Percentiles rank a stretch among this genome's conserved stretches.
Evolutionary conservation across 805 yeast genomes (phyloP).

Genomic region (Nakazawaea populi): DNA sequence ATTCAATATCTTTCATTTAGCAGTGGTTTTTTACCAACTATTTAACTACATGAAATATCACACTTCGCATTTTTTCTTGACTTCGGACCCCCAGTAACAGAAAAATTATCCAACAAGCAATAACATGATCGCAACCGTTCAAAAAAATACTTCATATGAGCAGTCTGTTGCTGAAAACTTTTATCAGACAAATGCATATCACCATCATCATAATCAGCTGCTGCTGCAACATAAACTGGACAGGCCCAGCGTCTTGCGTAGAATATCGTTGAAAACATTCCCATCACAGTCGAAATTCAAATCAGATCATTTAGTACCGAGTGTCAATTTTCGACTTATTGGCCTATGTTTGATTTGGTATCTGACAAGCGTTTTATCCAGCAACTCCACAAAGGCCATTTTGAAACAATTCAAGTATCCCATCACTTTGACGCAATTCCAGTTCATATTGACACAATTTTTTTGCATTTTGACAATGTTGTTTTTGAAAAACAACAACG

Average conservation of each 20-base stretch:
- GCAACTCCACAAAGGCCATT: slow-evolving; percentile 75
- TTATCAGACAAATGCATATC: background rate
- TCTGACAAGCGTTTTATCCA: slow-evolving; percentile 69
- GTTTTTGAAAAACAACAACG: slow-evolving; percentile 22
- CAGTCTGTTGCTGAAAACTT: background rate
- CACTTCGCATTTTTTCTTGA: too few relatives aligned
- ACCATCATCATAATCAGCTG: background rate
- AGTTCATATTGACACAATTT: slow-evolving; percentile 66
- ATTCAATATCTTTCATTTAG: too few relatives aligned
- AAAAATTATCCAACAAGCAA: background rate
- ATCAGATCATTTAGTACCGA: background rate
- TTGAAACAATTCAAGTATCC: slow-evolving; percentile 69
- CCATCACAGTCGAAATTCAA: slow-evolving; percentile 6
- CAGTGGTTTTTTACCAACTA: too few relatives aligned
- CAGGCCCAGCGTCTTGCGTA: background rate
- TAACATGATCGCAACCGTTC: background rate
- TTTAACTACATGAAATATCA: too few relatives aligned
- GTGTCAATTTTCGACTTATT: slow-evolving; percentile 5
- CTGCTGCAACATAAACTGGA: background rate
- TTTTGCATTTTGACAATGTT: slow-evolving; percentile 46
- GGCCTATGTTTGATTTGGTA: slow-evolving; percentile 73
- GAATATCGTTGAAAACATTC: background rate
- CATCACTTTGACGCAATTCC: slow-evolving; percentile 83
- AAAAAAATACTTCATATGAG: slow-evolving; percentile 2
- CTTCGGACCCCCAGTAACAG: too few relatives aligned